phyloP scores from a whole-genome alignment of 164 flowering plant genomes.

The Tetrastigma voinierianum region DNA sequence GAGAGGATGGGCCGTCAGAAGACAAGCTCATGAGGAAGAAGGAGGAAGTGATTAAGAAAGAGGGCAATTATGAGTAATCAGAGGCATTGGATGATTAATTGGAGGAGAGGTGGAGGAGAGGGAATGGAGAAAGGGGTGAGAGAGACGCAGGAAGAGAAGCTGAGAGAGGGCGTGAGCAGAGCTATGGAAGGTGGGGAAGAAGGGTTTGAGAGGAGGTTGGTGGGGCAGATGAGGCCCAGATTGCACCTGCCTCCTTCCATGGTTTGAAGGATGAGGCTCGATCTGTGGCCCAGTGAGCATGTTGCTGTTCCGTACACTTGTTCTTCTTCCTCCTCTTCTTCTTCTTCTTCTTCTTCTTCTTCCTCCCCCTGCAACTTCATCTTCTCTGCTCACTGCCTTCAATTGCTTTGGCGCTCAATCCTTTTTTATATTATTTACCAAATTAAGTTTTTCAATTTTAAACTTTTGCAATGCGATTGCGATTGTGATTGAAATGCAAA shows the following conservation, averaged over 20 bases:
- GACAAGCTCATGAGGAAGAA: constrained; percentile 42
- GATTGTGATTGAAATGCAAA: too few relatives aligned
- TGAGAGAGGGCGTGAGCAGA: constrained; percentile 92
- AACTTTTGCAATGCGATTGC: too few relatives aligned
- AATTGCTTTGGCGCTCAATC: too few relatives aligned
- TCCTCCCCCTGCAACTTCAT: not conserved
- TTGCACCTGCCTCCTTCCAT: constrained; percentile 58
- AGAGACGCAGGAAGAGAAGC: constrained; percentile 70
- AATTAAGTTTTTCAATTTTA: too few relatives aligned
- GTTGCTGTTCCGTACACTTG: constrained; percentile 7
- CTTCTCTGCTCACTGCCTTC: too few relatives aligned
- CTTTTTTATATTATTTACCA: too few relatives aligned
- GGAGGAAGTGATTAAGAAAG: constrained; percentile 25
- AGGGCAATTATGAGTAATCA: constrained; percentile 39
- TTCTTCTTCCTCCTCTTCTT: not conserved
- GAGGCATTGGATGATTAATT: constrained; percentile 46
- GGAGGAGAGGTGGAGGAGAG: too few relatives aligned
- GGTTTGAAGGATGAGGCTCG: constrained; percentile 50
- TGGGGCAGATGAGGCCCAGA: constrained; percentile 86
- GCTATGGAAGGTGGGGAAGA: constrained; percentile 64
- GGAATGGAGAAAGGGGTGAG: constrained; percentile 50
- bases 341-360: not conserved
- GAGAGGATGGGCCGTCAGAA: constrained; percentile 46
- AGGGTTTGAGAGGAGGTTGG: constrained; percentile 67
- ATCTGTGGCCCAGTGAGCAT: constrained; percentile 68